Evolutionary conservation across 2,329 filamentous ascomycete genomes (phyloP), one percentile per base, ranked within the genome.

Genomic region (Ceratocystis albifundus): DNA sequence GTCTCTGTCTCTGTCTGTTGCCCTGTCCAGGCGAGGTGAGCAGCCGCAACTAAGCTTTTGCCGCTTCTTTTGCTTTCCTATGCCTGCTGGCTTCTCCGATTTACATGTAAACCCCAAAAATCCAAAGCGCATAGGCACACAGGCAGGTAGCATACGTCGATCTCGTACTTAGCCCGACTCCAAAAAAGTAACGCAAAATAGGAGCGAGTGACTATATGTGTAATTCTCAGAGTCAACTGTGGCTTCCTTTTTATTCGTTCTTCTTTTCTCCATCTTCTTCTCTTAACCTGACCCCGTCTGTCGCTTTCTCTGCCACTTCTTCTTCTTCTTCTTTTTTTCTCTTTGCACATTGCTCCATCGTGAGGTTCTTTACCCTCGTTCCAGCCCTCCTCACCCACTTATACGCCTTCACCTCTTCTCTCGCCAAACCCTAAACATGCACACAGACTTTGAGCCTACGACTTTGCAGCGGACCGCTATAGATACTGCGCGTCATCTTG

Each of bases 121-220:
- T 50, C 55, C 12, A 36, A n/a, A 36, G 53, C 28, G 28, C 25
- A 17, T 5, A 17, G 32, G 53, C 22, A 57, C 28, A 57, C 10
- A 30, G 22, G 55, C 25, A 36, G 17, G n/a, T 30, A 30, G 32
- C 55, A n/a, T 30, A 59, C 55, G 25, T 59, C 30, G 55, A 36
- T 36, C 55, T 59, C 30, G 55, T 59, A 59, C 55, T 59, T 36
- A 25, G 55, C 55, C 55, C 28, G 55, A 59, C 55, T 59, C 55
- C 55, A 59, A 59, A n/a, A 57, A 17, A 8, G 8, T 22, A 53
- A 8, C 3, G 15, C 53, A 59, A 1, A 59, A 30, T 59, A 25
- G 55, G 28, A 59, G 55, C 55, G 25, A 59, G 55, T 36, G 6
- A 59, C 55, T 36, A 36, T 59, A n/a, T 36, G 55, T 36, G 55